These are phyloP conservation scores for Verticillium zaregamsianum DNA, from an alignment of 2,329 filamentous ascomycete species.

Conservation along the genomic window DNA sequence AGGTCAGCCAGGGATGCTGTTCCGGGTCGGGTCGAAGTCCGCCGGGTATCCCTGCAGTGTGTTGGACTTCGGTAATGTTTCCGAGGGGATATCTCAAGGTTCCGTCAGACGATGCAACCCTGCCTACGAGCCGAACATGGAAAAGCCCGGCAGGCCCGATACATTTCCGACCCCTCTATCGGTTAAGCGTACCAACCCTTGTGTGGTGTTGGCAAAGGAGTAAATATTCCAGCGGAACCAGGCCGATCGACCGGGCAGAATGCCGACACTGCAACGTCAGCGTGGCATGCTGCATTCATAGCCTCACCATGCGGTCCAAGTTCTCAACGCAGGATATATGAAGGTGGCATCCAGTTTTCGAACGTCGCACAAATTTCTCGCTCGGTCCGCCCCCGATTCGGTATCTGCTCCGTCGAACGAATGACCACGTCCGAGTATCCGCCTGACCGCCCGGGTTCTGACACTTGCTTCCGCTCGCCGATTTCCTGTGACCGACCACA, in stretches of 20 bases:
- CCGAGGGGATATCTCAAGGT: background rate
- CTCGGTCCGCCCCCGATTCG: too few relatives aligned
- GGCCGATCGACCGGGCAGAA: background rate
- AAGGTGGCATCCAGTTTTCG: background rate
- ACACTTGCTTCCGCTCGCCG: too few relatives aligned
- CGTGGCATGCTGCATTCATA: background rate
- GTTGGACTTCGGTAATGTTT: conserved; percentile 1
- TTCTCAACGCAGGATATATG: background rate
- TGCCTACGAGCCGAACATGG: background rate
- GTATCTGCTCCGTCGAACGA: too few relatives aligned
- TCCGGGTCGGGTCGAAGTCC: background rate
- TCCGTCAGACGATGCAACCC: background rate
- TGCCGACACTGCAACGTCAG: background rate
- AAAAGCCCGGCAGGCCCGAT: background rate
- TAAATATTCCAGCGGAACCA: background rate
- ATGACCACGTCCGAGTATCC: too few relatives aligned
- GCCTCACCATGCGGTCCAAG: background rate
- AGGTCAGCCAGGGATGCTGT: background rate
- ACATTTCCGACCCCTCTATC: background rate
- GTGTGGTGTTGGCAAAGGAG: background rate
- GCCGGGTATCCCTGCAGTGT: conserved; percentile 4
- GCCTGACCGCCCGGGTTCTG: too few relatives aligned
- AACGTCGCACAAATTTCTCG: too few relatives aligned
- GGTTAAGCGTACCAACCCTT: background rate
- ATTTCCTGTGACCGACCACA: too few relatives aligned